These are phyloP conservation scores for Eutrema heterophyllum DNA, from an alignment of 345 rosid genomes.

Conservation along the genomic window DNA sequence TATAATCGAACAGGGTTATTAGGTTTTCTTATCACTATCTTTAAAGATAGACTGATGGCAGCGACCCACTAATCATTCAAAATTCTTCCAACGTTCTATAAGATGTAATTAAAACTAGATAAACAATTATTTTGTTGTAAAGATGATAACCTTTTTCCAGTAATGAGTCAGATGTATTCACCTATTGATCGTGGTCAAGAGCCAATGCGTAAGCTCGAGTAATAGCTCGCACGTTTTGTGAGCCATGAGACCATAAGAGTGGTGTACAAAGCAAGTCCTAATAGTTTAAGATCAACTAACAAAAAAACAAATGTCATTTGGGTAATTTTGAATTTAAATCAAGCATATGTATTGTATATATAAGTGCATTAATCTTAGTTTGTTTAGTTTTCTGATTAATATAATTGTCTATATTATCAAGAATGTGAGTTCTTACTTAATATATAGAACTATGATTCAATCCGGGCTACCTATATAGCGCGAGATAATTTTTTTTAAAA, in stretches of 20 bases:
- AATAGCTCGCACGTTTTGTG: background rate
- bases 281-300: background rate
- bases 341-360: background rate
- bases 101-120: background rate
- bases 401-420: background rate
- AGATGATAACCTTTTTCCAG: background rate
- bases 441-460: too few relatives aligned
- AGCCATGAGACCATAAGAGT: background rate
- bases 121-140: background rate
- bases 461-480: too few relatives aligned
- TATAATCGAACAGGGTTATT: constrained; percentile 17
- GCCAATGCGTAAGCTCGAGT: background rate
- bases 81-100: background rate
- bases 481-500: too few relatives aligned
- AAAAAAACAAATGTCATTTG: background rate
- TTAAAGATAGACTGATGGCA: constrained; percentile 23
- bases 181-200: constrained; percentile 11
- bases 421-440: background rate
- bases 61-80: constrained; percentile 26
- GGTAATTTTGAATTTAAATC: background rate
- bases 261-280: background rate
- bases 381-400: background rate
- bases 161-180: background rate
- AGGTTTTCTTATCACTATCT: constrained; percentile 30
- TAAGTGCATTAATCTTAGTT: background rate